Conservation (phyloP, 129 eudicot species). For the Centella asiatica region DNA sequence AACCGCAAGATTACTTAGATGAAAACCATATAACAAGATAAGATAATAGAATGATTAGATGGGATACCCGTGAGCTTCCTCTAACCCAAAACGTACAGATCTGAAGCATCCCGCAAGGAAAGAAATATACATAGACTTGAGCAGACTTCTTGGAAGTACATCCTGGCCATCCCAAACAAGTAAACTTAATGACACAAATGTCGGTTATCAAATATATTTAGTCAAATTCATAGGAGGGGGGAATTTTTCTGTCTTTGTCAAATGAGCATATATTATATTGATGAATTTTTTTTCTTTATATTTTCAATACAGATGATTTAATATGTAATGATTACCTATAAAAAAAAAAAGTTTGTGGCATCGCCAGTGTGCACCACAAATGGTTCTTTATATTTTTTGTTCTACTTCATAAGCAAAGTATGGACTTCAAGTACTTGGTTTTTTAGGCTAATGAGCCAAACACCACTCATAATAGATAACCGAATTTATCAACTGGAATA, state of each 20-base stretch:
- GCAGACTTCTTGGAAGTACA: conserved; percentile 58
- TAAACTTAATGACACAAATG: background rate
- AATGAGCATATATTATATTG: background rate
- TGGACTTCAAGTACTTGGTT: too few species aligned
- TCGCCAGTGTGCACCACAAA: too few species aligned
- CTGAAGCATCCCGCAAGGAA: conserved; percentile 97
- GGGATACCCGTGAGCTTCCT: conserved; percentile 96
- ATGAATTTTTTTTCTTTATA: too few species aligned
- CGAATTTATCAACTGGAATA: too few species aligned
- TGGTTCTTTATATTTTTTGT: too few species aligned
- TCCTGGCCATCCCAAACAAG: conserved; percentile 37
- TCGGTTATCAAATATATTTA: background rate
- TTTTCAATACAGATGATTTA: too few species aligned
- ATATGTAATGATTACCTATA: too few species aligned
- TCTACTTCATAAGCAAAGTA: too few species aligned
- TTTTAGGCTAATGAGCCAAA: too few species aligned
- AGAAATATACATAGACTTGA: conserved; percentile 84
- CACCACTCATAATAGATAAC: too few species aligned
- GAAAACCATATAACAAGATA: background rate
- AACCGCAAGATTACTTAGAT: background rate
- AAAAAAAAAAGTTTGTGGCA: too few species aligned
- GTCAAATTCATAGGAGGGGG: background rate
- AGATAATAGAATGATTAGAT: conserved; percentile 15
- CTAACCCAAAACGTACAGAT: conserved; percentile 89
- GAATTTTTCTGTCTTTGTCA: background rate